Base-by-base conservation (phyloP, 805 yeast species). In the Metschnikowia matae region DNA sequence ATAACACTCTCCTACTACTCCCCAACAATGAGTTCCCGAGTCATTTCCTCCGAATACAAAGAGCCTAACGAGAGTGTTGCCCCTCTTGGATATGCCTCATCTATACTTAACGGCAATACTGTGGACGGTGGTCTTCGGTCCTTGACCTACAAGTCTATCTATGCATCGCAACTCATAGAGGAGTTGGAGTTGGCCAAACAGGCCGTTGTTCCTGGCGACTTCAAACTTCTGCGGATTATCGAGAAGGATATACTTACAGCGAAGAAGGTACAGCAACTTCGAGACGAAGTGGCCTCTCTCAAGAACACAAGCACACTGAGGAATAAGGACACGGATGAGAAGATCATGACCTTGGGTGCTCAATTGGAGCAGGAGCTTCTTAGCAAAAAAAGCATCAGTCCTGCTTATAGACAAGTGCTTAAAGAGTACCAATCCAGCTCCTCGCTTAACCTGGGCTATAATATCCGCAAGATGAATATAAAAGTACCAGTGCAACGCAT, bases 91-190 rank as follows among this genome's bases (percentile, higher is more conserved):
- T 62, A 59, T 26, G 66, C 67, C 3, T 71, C 76, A 4, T 69
- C 75, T 1, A 66, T 73, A 1, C 58, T 70, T 40, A 68, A 69
- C 48, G 78, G 77, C 5, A 60, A 68, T 18, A 73, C 77, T 0
- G 62, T 60, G 17, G 75, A 72, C 52, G 75, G 75, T 3, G 78
- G 78, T 11, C 62, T 73, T 32, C 63, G 63, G 31, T 69, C 75
- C 3, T 61, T 73, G 49, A 71, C 77, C 2, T 73, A 69, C 59
- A 73, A 73, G 53, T 66, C 77, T 3, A 64, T 71, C 17, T 67
- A 62, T 26, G 70, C 71, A 46, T 68, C 68, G 38, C 61, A 63
- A 45, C 65, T 65, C 37, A 69, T 69, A 20, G 77, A 73, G 44
- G 68, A 65, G 45, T 54, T 62, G 40, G 73, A 70, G 48, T 58